Evolutionary conservation across 2,329 filamentous ascomycete genomes (phyloP).

Genomic region (Calonectria honghensis): DNA sequence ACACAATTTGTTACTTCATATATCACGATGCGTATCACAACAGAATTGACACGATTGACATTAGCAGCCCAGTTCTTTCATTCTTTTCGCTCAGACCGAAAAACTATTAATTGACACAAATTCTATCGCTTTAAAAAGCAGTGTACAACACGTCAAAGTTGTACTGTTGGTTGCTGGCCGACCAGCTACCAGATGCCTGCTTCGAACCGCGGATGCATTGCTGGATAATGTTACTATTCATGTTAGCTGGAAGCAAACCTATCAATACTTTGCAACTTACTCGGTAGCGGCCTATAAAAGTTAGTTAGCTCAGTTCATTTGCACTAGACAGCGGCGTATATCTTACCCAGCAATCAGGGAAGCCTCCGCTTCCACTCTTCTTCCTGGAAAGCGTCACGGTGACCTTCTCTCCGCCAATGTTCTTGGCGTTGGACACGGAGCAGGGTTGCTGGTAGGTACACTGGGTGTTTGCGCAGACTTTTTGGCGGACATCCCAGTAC

Average conservation of each 20-base stretch:
- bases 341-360: conserved; percentile 46
- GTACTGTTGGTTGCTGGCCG: conserved; percentile 35
- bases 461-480: conserved; percentile 41
- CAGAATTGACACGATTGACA: no score
- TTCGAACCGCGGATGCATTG: conserved; percentile 32
- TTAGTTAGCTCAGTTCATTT: conserved; percentile 11
- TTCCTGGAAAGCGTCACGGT: conserved; percentile 41
- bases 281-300: conserved; percentile 33
- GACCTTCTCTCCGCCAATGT: conserved; percentile 20
- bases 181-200: conserved; percentile 35
- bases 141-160: conserved; percentile 20
- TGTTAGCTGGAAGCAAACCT: neutral
- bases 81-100: neutral
- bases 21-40: neutral
- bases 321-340: neutral
- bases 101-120: neutral
- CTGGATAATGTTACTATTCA: conserved; percentile 42
- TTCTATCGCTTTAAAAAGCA: neutral
- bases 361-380: conserved; percentile 39
- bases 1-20: neutral
- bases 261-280: conserved; percentile 23
- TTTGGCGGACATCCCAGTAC: conserved; percentile 42
- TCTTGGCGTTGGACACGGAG: conserved; percentile 23
- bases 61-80: neutral
- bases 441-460: conserved; percentile 43